Base-by-base conservation (phyloP, 345 rosid genomes). In the Erysimum cheiranthoides region DNA sequence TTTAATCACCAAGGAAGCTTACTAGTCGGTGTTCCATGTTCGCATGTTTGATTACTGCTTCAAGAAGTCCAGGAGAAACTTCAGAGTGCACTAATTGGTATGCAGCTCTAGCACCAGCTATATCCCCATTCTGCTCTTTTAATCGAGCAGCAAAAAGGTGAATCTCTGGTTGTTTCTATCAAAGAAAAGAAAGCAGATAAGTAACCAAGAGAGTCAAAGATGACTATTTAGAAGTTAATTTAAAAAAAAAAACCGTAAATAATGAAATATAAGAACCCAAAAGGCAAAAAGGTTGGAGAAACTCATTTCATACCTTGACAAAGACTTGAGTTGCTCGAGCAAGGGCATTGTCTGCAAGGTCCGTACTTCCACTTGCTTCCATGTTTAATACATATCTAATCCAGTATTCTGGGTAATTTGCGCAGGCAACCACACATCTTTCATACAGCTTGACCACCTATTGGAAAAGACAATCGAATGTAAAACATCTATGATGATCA, bases 401-500 rank as follows among this genome's bases (percentile, higher is more conserved):
- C 99, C 99, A 96, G 70, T 89, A 93, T 61, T 89, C 97, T 0
- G 98, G 88, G 83, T 96, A 96, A 79, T 85, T 96, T 38, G 99
- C 98, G 74, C 99, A 96, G 12, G 99, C 96, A 76, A 96, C 85
- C 25, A 96, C 76, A 82, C 98, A 96, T 75, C 98, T 89, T 85
- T 96, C 99, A 81, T 89, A 96, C 69, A 93, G 72, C 85, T 91
- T 96, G 73, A 91, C 90, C 78, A 91, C 97, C 99, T 93, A 73
- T 73, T 66, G 64, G 74, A 79, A 77, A 70, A 77, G 8, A 69
- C 4, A 79, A 66, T 67, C 5, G 50, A 30, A 59, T 67, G 61
- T 47, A 66, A 71, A 61, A 66, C 61, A 45, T 13, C 74, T 28
- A 42, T 32, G 36, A 28, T 43, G 42, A 45, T 31, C 18, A 34